Base-by-base conservation (phyloP, 192 early-diverging fungal species). In the Coemansia sp. region DNA sequence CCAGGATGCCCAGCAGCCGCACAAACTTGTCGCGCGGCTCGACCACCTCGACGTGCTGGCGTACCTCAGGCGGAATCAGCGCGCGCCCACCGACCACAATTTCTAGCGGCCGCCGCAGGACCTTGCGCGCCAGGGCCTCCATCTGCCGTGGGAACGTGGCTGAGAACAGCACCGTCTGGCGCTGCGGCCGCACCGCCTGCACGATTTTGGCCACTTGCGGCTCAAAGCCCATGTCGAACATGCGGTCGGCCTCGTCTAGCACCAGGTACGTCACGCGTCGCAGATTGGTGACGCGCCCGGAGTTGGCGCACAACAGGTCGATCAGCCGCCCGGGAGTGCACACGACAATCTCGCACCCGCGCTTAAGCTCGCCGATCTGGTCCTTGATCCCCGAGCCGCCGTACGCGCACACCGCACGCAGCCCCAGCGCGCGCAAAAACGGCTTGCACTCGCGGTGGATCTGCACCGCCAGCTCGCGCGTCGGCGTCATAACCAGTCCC, bases 211-310 rank as follows among this genome's bases (percentile, higher is more conserved):
- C 92, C 17, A 99, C 93, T 67, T 96, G 93, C 25, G 92, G 93
- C 67, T 95, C 94, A 62, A 99, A 99, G 10, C 95, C 97, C 88
- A 96, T 90, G 69, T 97, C 94, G 79, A 99, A 96, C 94, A 99
- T 97, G 58, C 90, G 84, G 69, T 88, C 92, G 3, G 93, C 93
- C 73, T 95, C 97, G 70, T 99, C 97, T 41, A 99, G 83, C 5
- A 99, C 93, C 75, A 97, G 62, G 65, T 95, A 95, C 1, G 95
- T 97, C 31, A 95, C 90, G 45, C 90, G 79, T 39, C 81, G 78
- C 61, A 95, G 73, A 63, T 91, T 92, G 38, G 88, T 90, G n/a
- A 94, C 87, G 32, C 86, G 82, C 7, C 90, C 91, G 28, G 87
- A 85, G 60, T 92, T 92, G 41, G 90, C 90, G 69, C 85, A 86